Conservation (phyloP, 352 stramenopile species). For the Pythium scleroteichum region DNA sequence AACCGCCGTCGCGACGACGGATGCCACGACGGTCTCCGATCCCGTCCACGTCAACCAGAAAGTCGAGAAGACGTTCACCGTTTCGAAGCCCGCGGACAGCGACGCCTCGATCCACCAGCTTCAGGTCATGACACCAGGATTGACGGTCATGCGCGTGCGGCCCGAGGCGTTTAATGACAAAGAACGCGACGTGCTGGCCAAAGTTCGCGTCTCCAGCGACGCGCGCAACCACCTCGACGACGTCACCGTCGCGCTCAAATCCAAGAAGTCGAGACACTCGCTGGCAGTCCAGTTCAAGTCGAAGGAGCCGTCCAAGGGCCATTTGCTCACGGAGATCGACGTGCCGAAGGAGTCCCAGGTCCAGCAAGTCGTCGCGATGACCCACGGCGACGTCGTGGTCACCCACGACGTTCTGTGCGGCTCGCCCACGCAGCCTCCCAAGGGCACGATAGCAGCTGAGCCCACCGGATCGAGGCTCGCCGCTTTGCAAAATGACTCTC, state of each 20-base stretch:
- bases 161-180: neutral
- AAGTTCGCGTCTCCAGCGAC: conserved; percentile 2
- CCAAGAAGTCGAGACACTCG: conserved; percentile 1
- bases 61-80: neutral
- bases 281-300: neutral
- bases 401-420: neutral
- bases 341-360: neutral
- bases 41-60: neutral
- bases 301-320: neutral
- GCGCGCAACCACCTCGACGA: neutral
- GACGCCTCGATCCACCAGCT: neutral
- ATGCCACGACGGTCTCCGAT: too few relatives aligned
- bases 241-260: neutral
- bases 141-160: conserved; percentile 1
- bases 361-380: neutral
- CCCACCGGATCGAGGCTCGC: too few relatives aligned
- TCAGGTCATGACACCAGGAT: neutral
- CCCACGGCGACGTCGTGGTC: conserved; percentile 3
- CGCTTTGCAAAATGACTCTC: too few relatives aligned
- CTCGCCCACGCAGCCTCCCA: neutral
- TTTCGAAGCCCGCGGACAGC: neutral
- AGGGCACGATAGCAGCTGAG: too few relatives aligned
- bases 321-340: neutral
- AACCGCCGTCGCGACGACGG: too few relatives aligned
- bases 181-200: too few relatives aligned